Base-by-base conservation (phyloP, 2,329 filamentous ascomycete genomes). In the Chaetomium sp. region DNA sequence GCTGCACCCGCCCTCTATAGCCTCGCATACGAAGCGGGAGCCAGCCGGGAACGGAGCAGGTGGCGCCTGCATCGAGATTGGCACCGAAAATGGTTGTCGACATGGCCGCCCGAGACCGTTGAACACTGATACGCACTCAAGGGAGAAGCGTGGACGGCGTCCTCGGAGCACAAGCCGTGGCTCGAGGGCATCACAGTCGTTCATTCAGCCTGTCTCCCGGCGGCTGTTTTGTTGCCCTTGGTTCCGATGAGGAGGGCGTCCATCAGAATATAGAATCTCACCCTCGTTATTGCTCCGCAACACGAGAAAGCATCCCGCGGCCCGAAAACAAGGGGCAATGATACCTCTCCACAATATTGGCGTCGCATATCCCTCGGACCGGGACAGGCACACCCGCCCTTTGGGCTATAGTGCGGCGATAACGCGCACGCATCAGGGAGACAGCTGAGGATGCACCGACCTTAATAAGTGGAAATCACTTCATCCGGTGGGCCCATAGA, bases 401-500 rank as follows among this genome's bases (percentile, higher is more conserved):
- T 25, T 51, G 42, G 21, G 19, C 13, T 51, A 29, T 31, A 29
- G 38, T 3, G 9, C 58, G n/a, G 27, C 19, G 19, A 7, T 25
- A 29, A 42, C 29, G 25, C 45, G 53, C 47, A 45, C 16, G 23
- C 19, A 19, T 3, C 42, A 57, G n/a, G 21, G n/a, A 25, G 55
- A 19, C 16, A 25, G 16, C 23, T n/a, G n/a, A 29, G 33, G 9
- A 47, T n/a, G 38, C 16, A 4, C 47, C 23, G n/a, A 19, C 23
- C 50, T 64, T 64, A 63, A 64, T 65, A 62, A 60, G 56, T 25
- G 35, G 35, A 57, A 42, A 47, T 13, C 49, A 60, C 55, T 67
- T 68, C 67, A 67, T 47, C 66, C 66, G 58, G 55, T 49, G 57
- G 54, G 47, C 57, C 59, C 57, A 60, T 57, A 65, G 57, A 64